These are phyloP conservation scores for Ulvella scutata DNA, from an alignment of 139 green algal genomes.

Conservation along the genomic window DNA sequence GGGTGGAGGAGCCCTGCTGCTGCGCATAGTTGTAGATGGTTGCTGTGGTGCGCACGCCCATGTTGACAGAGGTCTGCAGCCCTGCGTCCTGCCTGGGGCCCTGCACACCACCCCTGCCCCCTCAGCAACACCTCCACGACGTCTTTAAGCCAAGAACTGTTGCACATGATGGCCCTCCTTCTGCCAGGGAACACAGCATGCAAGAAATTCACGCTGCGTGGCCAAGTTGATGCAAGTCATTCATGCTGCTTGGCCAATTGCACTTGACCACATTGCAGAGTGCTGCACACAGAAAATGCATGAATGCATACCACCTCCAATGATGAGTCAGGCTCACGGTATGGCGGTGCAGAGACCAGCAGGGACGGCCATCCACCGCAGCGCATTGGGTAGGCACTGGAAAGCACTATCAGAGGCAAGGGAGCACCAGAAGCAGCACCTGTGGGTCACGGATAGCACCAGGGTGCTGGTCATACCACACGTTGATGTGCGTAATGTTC, in stretches of 20 bases:
- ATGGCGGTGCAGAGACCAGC: no score
- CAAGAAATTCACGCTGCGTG: neutral
- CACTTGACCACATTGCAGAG: no score
- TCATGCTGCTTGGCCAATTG: no score
- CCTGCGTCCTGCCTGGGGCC: constrained; percentile 52
- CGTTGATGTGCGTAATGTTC: constrained; percentile 55
- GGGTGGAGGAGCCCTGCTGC: constrained; percentile 41
- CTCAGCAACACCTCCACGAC: neutral
- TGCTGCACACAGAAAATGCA: no score
- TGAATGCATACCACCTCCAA: no score
- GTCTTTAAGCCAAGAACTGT: neutral
- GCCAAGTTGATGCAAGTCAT: no score
- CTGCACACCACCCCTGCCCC: constrained; percentile 7
- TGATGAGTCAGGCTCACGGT: no score
- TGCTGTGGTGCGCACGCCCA: constrained; percentile 43
- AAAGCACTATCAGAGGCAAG: no score
- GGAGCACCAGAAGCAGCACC: constrained; percentile 15
- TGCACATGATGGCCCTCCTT: neutral
- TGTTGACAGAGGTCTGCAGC: constrained; percentile 26
- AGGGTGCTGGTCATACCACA: constrained; percentile 74
- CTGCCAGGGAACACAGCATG: neutral
- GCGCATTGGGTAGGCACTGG: no score
- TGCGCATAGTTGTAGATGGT: constrained; percentile 60
- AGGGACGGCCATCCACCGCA: no score
- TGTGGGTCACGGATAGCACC: constrained; percentile 51